phyloP scores from a whole-genome alignment of 2,329 filamentous ascomycete species.

The Orbilia javanica region DNA sequence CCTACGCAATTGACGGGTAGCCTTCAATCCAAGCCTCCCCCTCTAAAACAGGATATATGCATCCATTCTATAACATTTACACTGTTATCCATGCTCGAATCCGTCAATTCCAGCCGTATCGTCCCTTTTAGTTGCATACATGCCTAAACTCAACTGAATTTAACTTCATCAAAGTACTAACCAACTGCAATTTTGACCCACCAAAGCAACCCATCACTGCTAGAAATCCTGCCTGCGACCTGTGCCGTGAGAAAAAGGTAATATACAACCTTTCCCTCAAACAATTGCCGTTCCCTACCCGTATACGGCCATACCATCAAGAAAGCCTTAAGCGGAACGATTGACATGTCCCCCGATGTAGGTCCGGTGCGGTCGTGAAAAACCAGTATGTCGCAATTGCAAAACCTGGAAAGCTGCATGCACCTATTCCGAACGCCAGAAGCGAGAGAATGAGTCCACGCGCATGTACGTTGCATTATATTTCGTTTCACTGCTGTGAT shows the following conservation, averaged over 20 bases:
- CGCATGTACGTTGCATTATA: slow-evolving; percentile 59
- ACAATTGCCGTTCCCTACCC: slow-evolving; percentile 12
- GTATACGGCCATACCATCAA: slow-evolving; percentile 2
- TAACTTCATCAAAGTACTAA: slow-evolving; percentile 22
- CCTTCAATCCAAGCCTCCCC: not conserved
- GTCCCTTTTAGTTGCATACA: slow-evolving; percentile 27
- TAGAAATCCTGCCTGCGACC: slow-evolving; percentile 62
- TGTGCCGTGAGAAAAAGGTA: slow-evolving; percentile 63
- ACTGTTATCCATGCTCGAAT: slow-evolving; percentile 9
- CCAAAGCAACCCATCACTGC: slow-evolving; percentile 56
- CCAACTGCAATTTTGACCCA: slow-evolving; percentile 32
- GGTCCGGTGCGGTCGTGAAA: slow-evolving; percentile 62
- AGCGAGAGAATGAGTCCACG: slow-evolving; percentile 62
- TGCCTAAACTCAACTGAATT: not conserved
- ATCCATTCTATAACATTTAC: not conserved
- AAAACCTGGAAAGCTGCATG: slow-evolving; percentile 61
- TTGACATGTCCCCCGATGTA: slow-evolving; percentile 23
- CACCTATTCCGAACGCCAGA: slow-evolving; percentile 62
- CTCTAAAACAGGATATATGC: slow-evolving; percentile 5
- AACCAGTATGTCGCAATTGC: slow-evolving; percentile 62
- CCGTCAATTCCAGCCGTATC: slow-evolving; percentile 21
- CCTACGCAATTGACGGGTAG: not conserved
- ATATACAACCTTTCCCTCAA: not conserved
- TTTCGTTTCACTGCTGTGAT: not conserved
- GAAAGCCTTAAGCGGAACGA: not conserved